Evolutionary conservation across 2,329 filamentous ascomycete genomes (phyloP), one percentile per base, ranked within the genome.

Genomic region (Chaetomiaceae sp.): DNA sequence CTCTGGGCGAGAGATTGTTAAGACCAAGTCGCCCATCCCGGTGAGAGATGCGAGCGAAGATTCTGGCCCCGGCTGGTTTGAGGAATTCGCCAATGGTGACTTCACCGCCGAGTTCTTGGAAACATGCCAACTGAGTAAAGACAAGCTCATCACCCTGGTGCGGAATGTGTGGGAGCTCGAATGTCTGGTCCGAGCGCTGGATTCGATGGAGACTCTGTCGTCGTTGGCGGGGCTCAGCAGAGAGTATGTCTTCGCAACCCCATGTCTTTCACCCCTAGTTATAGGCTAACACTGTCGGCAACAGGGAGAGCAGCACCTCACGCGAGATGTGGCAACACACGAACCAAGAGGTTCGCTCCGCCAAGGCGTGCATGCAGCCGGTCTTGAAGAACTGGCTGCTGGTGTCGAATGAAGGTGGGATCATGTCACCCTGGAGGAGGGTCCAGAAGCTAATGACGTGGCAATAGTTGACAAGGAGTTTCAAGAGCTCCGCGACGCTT

Each of bases 81-180:
- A 75, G 25, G 69, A 73, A 10, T 69, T 71, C 27, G 60, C 52
- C 20, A 62, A 61, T 40, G 62, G 68, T 48, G 65, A 57, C 9
- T 51, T 59, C 5, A 38, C 53, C 1, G 58, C 51, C 8, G 63
- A 61, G 5, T 58, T 62, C 20, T 43, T 59, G 1, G 52, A 72
- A 68, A 60, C 66, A 25, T 60, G 68, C 61, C 63, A 69, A 59
- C 51, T 72, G 58, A 58, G 67, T 64, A 60, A 67, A 50, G 69
- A 73, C 42, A 68, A 76, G 50, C 66, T 85, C 16, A 66, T 75
- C 40, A 71, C 71, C 3, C 75, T 85, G 55, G 83, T 84, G 5
- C 77, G 79, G 51, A 82, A 78, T 42, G 85, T 84, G 68, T 80
- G 79, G 57, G 85, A 90, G 60, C 73, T 91, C 42, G 87, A 90